phyloP scores from a whole-genome alignment of 345 rosid genomes.

The Citrus maxima region DNA sequence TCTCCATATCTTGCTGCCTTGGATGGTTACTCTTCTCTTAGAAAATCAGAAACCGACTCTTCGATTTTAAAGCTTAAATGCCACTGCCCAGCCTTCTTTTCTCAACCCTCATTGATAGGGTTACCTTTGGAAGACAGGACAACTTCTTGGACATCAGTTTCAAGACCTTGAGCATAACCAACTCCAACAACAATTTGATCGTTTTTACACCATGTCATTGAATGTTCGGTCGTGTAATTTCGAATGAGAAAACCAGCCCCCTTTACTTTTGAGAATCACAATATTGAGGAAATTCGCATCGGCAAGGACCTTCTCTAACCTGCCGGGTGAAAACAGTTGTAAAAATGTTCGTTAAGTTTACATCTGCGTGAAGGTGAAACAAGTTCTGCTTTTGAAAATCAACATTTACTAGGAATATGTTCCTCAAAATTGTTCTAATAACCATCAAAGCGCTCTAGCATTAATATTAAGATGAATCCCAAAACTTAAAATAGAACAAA shows the following conservation, averaged over 20 bases:
- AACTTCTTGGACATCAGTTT: neutral
- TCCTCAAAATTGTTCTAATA: neutral
- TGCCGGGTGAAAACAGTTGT: slow-evolving; percentile 22
- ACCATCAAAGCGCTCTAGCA: neutral
- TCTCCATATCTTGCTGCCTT: neutral
- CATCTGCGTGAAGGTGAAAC: too few relatives aligned
- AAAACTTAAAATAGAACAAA: neutral
- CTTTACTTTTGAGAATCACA: slow-evolving; percentile 51
- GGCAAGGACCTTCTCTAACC: slow-evolving; percentile 74
- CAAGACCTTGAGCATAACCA: neutral
- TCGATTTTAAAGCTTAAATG: neutral
- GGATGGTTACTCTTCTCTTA: neutral
- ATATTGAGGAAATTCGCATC: slow-evolving; percentile 66
- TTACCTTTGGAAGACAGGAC: neutral
- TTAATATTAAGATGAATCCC: neutral
- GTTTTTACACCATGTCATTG: neutral
- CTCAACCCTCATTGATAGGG: neutral
- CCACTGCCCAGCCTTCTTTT: neutral
- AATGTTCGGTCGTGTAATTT: neutral
- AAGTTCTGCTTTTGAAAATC: too few relatives aligned
- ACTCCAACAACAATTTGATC: neutral
- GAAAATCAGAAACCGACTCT: neutral
- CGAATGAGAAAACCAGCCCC: neutral
- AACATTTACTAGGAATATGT: neutral
- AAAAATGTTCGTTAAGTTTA: too few relatives aligned